Evolutionary conservation across 345 rosid genomes (phyloP).

Genomic region (Ceriops zippeliana): DNA sequence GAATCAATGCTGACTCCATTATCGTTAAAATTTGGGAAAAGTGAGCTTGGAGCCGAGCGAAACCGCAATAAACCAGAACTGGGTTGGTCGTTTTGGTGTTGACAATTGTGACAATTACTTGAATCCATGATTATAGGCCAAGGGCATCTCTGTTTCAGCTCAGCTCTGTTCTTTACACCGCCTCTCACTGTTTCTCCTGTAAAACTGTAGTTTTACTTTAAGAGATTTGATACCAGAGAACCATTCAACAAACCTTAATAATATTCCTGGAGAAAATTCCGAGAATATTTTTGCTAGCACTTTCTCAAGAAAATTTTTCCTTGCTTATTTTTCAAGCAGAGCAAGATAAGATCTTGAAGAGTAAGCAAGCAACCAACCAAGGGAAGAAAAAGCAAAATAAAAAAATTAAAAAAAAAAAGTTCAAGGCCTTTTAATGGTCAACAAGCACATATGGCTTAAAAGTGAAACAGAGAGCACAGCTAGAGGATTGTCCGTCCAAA

Average conservation of each 20-base stretch:
- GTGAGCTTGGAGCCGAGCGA: constrained; percentile 75
- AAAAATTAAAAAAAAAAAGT: constrained; percentile 2
- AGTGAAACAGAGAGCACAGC: neutral
- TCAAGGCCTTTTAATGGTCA: constrained; percentile 7
- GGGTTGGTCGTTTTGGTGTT: constrained; percentile 43
- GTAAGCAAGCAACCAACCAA: constrained; percentile 39
- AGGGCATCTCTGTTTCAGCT: constrained; percentile 10
- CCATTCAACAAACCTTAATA: constrained; percentile 18
- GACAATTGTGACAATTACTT: constrained; percentile 31
- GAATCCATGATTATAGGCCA: constrained; percentile 54
- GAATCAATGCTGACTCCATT: constrained; percentile 27
- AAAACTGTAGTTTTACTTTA: constrained; percentile 7
- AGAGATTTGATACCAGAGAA: constrained; percentile 27
- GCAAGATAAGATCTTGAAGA: constrained; percentile 71
- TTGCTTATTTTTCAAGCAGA: constrained; percentile 67
- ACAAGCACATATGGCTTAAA: constrained; percentile 3
- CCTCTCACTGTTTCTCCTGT: neutral
- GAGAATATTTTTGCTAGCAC: constrained; percentile 38
- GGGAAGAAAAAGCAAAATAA: too few species aligned
- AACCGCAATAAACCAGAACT: constrained; percentile 71
- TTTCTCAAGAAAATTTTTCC: constrained; percentile 27
- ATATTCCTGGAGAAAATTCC: constrained; percentile 17
- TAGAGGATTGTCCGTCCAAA: neutral
- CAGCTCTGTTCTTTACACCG: neutral
- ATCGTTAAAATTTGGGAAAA: constrained; percentile 38